Conservation (phyloP, 306 rosid species). For the Prunus mongolica region DNA sequence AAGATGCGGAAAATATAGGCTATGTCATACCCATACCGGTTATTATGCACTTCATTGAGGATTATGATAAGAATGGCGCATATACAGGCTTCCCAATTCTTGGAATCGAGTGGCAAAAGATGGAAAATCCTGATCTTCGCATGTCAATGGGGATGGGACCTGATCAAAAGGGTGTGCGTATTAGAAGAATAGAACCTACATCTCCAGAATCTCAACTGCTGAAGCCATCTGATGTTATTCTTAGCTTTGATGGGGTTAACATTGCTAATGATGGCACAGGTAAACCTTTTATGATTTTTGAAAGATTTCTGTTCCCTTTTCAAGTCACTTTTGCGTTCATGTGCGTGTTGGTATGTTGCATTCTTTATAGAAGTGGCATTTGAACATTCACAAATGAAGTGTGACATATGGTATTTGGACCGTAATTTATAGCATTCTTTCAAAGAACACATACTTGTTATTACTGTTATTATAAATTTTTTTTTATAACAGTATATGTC, state of each 20-base stretch:
- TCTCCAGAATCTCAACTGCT: constrained; percentile 59
- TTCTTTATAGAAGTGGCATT: background rate
- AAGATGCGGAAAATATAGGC: constrained; percentile 75
- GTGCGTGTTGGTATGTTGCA: background rate
- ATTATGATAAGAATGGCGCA: constrained; percentile 70
- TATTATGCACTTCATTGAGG: constrained; percentile 65
- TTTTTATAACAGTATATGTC: background rate
- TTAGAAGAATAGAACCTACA: constrained; percentile 75
- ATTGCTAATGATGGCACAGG: constrained; percentile 92
- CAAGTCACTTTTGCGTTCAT: background rate
- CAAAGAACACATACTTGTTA: background rate
- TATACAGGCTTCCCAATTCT: constrained; percentile 84
- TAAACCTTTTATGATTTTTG: constrained; percentile 5
- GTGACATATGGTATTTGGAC: background rate
- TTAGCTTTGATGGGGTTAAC: constrained; percentile 73
- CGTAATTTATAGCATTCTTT: background rate
- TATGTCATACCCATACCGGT: constrained; percentile 82
- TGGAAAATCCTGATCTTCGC: constrained; percentile 81
- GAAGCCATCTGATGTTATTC: constrained; percentile 76
- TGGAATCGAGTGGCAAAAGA: constrained; percentile 82
- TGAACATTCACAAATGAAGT: background rate
- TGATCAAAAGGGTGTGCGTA: constrained; percentile 78
- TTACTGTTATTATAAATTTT: background rate
- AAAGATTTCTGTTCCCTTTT: background rate
- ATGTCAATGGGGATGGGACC: constrained; percentile 58